phyloP scores from a whole-genome alignment of 306 rosid genomes.

The Geum urbanum region DNA sequence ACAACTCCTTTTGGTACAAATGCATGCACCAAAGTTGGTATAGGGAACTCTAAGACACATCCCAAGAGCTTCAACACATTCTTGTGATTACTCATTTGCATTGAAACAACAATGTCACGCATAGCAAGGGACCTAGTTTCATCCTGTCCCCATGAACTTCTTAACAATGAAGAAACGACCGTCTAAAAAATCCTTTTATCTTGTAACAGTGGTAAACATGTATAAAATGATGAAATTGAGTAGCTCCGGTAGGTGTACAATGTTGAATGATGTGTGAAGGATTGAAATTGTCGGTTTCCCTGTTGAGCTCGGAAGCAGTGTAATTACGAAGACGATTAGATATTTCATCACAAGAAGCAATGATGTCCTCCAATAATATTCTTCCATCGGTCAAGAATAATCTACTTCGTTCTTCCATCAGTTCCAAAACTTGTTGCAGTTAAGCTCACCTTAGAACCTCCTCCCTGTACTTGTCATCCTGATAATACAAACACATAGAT shows the following conservation, averaged over 20 bases:
- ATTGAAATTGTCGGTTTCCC: not conserved
- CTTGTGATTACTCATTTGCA: not conserved
- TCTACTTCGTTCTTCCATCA: not conserved
- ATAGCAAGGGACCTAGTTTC: not conserved
- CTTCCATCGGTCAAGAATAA: not conserved
- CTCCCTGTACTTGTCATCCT: no score
- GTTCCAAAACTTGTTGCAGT: not conserved
- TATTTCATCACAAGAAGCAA: not conserved
- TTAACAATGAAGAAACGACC: not conserved
- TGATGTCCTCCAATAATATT: not conserved
- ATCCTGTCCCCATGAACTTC: conserved; percentile 6
- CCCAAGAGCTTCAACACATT: not conserved
- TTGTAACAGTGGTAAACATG: conserved; percentile 3
- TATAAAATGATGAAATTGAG: not conserved
- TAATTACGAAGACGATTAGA: not conserved
- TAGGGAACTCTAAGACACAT: not conserved
- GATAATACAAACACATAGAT: no score
- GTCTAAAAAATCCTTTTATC: not conserved
- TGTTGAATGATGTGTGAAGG: not conserved
- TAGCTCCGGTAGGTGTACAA: not conserved
- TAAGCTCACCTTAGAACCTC: no score
- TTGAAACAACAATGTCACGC: not conserved
- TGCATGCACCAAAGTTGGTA: conserved; percentile 1
- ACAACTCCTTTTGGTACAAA: not conserved
- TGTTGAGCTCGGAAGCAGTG: conserved; percentile 1